phyloP scores from a whole-genome alignment of 257 asterid genomes.

The Primulina eburnea region DNA sequence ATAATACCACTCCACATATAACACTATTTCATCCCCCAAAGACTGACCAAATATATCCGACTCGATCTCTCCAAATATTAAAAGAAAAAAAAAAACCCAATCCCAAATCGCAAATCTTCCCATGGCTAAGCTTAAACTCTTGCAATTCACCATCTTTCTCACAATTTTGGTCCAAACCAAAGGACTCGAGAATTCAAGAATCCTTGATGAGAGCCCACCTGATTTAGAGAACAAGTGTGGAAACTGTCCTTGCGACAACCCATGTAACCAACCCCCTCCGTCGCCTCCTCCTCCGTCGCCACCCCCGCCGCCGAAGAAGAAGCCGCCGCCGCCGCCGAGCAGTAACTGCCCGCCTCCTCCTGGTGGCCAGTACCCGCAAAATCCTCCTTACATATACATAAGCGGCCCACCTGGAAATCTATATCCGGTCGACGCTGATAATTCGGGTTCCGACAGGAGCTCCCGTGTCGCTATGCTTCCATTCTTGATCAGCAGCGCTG shows the following conservation, averaged over 20 bases:
- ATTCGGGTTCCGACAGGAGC: slow-evolving; percentile 36
- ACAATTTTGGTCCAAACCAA: slow-evolving; percentile 22
- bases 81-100: neutral
- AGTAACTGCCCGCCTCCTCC: slow-evolving; percentile 77
- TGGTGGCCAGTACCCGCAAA: slow-evolving; percentile 34
- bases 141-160: slow-evolving; percentile 30
- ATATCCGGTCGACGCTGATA: slow-evolving; percentile 49
- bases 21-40: slow-evolving; percentile 11
- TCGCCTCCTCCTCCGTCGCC: slow-evolving; percentile 36
- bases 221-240: slow-evolving; percentile 67
- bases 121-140: slow-evolving; percentile 31
- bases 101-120: slow-evolving; percentile 4
- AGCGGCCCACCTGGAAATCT: slow-evolving; percentile 78
- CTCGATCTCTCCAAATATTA: neutral
- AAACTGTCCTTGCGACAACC: slow-evolving; percentile 71
- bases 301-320: slow-evolving; percentile 35
- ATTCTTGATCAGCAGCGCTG: slow-evolving; percentile 30
- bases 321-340: slow-evolving; percentile 40
- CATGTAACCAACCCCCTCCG: slow-evolving; percentile 48
- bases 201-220: slow-evolving; percentile 36
- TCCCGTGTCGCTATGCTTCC: slow-evolving; percentile 23
- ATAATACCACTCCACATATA: slow-evolving; percentile 17
- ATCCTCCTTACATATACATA: slow-evolving; percentile 56
- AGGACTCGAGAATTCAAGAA: slow-evolving; percentile 24
- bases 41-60: slow-evolving; percentile 3